Base-by-base conservation (phyloP, 768 basidiomycete genomes). In the Termitomyces eurrhizus region DNA sequence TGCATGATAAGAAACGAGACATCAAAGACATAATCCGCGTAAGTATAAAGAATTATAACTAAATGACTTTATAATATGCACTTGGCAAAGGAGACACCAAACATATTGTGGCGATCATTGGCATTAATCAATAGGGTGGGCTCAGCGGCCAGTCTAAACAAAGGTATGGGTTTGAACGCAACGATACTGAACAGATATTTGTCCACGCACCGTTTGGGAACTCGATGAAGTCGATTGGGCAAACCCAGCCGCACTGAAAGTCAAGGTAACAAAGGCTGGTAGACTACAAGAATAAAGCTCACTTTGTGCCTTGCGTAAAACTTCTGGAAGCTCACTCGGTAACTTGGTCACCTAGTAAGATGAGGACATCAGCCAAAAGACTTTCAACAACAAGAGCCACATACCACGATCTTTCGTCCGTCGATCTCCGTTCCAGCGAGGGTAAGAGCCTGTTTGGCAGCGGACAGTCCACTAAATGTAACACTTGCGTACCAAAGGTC, bases 401-500 rank as follows among this genome's bases (percentile, higher is more conserved):
- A 57, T 67, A 85, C 85, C 32, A 78, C 68, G 18, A 85, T 67
- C 49, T 69, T 56, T 53, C 67, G 70, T 11, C 76, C 80, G 8
- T 71, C 67, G 35, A 87, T 67, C 7, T 49, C 37, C 7, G 61
- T 66, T 0, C 77, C 78, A 56, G 77, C 72, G 29, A 80, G 65
- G 12, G 62, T 59, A 53, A 85, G 67, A 13, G 86, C 87, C 49
- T 65, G 72, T 26, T 60, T 64, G 2, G 77, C 79, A 39, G 77
- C 76, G 6, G 56, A 50, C 35, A 72, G 62, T 18, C 76, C 69
- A 0, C 52, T 65, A 62, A 86, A 87, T 21, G 77, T 69, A 6
- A 88, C 63, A 6, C 77, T 76, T 24, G 83, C 87, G 62, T 87
- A 88, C 62, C 77, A 78, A 18, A 75, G 73, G 62, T 71, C 69